Base-by-base conservation (phyloP, 139 green algal genomes). In the Ettlia oleoabundans region DNA sequence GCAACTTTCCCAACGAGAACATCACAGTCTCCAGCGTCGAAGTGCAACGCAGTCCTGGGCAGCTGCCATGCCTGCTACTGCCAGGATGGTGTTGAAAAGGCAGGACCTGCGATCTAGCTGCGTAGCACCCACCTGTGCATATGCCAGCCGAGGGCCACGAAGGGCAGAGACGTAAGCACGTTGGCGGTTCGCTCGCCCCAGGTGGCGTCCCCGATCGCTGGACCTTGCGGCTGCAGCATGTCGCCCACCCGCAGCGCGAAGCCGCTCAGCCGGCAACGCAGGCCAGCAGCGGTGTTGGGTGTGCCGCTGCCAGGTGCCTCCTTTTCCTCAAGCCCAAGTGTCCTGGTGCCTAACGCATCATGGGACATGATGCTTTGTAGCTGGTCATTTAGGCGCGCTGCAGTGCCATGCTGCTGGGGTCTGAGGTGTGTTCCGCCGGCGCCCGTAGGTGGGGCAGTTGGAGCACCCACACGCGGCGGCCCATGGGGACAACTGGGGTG, bases 81-180 rank as follows among this genome's bases (percentile, higher is more conserved):
- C 13, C 47, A 58, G 47, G 15, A 24, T 10, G 15, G 47, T 58
- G 10, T 10, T 58, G 10, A 58, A 58, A 10, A 58, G 47, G 47
- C 47, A 58, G 47, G 65, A 53, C 8, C 6, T 77, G 41, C 33
- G 26, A 8, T n/a, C n/a, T n/a, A n/a, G n/a, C n/a, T 10, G 47
- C 47, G 47, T 58, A 15, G 5, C 33, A 32, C 82, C 18, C 43
- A 90, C 88, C 74, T 78, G 24, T 93, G 78, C 30, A 90, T 90
- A 51, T 93, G 78, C 42, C 86, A 52, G 37, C 92, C 92, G 0
- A 93, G 74, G 7, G 53, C 67, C 37, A 90, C 21, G 71, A 92
- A 96, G 1, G 92, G 92, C 47, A 93, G 74, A 0, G 86, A 93
- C 0, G 92, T 96, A 15, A 89, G 26, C 3, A 95, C 80, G 73